These are phyloP conservation scores for Marasmius sp. DNA, from an alignment of 1,284 basidiomycete species.

Conservation along the genomic window DNA sequence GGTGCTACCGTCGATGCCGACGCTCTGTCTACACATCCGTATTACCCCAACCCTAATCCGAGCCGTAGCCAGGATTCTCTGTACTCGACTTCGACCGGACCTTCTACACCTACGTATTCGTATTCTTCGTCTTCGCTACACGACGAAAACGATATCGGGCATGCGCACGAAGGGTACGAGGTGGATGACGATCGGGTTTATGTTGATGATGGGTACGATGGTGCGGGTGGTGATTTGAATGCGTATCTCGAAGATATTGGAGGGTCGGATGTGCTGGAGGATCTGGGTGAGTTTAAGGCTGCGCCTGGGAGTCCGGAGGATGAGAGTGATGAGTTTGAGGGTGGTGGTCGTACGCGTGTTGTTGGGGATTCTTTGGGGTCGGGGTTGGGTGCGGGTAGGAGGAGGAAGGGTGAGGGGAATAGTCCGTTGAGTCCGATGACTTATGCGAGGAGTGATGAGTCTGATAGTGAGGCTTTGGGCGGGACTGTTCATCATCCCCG, in stretches of 20 bases:
- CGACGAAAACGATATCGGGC: conserved; percentile 3
- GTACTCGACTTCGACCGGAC: background rate
- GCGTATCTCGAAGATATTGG: background rate
- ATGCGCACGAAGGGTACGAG: conserved; percentile 11
- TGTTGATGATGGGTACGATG: conserved; percentile 14
- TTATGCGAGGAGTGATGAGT: background rate
- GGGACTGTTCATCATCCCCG: background rate
- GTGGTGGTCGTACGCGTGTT: background rate
- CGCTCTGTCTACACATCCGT: background rate
- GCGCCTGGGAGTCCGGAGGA: background rate
- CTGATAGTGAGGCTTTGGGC: background rate
- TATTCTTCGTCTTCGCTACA: background rate
- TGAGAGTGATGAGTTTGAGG: background rate
- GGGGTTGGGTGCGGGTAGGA: background rate
- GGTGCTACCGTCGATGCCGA: background rate
- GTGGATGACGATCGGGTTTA: conserved; percentile 14
- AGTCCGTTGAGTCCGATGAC: background rate
- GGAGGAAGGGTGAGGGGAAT: background rate
- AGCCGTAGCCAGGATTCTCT: background rate
- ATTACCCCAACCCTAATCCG: too few relatives aligned
- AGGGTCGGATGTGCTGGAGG: background rate
- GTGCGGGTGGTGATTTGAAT: background rate
- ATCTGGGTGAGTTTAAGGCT: background rate
- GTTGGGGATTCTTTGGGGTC: background rate
- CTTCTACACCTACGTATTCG: background rate